Conservation (phyloP, 2,329 filamentous ascomycete genomes). For the Alternaria longipes region DNA sequence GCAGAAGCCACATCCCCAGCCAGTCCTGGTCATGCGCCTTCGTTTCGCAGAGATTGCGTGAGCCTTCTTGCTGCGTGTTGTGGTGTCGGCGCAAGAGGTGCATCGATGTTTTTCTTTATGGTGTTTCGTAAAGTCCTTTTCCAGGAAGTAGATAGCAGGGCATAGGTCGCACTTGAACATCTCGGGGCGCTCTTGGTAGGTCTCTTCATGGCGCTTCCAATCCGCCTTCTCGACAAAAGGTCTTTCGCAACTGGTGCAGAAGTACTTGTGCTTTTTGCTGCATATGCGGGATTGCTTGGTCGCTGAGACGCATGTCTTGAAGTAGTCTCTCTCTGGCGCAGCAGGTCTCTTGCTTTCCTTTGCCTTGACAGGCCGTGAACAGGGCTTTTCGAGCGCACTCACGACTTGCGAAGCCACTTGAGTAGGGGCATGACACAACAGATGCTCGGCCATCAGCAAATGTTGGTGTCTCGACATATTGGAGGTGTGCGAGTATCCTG, state of each 20-base stretch:
- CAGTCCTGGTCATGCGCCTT: slow-evolving; percentile 55
- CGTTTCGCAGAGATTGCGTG: slow-evolving; percentile 53
- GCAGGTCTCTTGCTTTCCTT: slow-evolving; percentile 18
- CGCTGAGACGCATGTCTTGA: slow-evolving; percentile 42
- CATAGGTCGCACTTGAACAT: slow-evolving; percentile 72
- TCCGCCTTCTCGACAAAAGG: slow-evolving; percentile 72
- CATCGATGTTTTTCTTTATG: slow-evolving; percentile 69
- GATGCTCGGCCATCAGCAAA: slow-evolving; percentile 22
- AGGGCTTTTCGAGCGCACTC: slow-evolving; percentile 11
- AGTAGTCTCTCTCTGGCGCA: slow-evolving; percentile 31
- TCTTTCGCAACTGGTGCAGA: slow-evolving; percentile 61
- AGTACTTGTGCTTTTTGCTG: slow-evolving; percentile 38
- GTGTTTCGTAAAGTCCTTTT: slow-evolving; percentile 72
- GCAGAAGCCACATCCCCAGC: slow-evolving; percentile 75
- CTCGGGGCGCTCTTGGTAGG: slow-evolving; percentile 71
- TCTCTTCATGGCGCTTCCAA: slow-evolving; percentile 74
- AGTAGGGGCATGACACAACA: slow-evolving; percentile 11
- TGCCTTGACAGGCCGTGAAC: slow-evolving; percentile 5
- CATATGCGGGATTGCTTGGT: slow-evolving; percentile 33
- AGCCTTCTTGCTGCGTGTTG: slow-evolving; percentile 61
- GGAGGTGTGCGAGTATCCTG: slow-evolving; percentile 32
- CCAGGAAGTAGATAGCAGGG: slow-evolving; percentile 70
- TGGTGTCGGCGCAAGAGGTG: slow-evolving; percentile 53
- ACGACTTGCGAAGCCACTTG: slow-evolving; percentile 3
- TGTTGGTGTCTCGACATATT: slow-evolving; percentile 21